Evolutionary conservation across 306 rosid genomes (phyloP).

Genomic region (Lablab purpureus): DNA sequence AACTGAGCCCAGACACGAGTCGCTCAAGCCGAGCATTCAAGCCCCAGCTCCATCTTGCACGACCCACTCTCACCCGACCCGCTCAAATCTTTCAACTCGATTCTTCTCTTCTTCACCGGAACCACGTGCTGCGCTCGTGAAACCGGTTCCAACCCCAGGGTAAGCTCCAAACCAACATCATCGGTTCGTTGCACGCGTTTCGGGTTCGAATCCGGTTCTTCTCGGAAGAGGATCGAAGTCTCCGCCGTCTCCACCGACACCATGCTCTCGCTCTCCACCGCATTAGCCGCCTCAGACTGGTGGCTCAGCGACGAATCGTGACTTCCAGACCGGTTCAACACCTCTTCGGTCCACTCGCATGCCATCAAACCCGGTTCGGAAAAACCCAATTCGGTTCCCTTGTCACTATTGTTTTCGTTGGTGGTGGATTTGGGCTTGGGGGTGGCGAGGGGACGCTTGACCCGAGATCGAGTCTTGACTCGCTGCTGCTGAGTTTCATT

Average conservation of each 20-base stretch:
- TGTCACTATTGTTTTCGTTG: not conserved
- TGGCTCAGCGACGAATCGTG: conserved; percentile 93
- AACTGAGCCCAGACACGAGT: conserved; percentile 50
- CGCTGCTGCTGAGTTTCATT: conserved; percentile 45
- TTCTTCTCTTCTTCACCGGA: conserved; percentile 83
- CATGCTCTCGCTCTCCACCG: conserved; percentile 80
- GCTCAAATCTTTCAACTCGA: conserved; percentile 42
- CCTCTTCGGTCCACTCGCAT: conserved; percentile 48
- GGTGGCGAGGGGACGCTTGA: conserved; percentile 52
- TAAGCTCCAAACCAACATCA: conserved; percentile 69
- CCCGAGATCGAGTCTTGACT: conserved; percentile 73
- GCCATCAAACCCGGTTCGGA: conserved; percentile 13
- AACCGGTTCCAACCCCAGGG: conserved; percentile 74
- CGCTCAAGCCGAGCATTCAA: conserved; percentile 53
- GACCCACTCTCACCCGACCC: conserved; percentile 6
- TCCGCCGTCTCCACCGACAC: conserved; percentile 74
- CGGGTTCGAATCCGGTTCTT: conserved; percentile 59
- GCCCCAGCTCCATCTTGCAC: conserved; percentile 57
- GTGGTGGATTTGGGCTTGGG: conserved; percentile 51
- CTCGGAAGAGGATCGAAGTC: conserved; percentile 53
- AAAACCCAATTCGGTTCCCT: conserved; percentile 14
- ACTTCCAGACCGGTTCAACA: conserved; percentile 68
- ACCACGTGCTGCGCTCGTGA: conserved; percentile 65
- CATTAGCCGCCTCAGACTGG: conserved; percentile 72
- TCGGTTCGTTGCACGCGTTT: conserved; percentile 30